Evolutionary conservation across 768 basidiomycete genomes (phyloP), one percentile per base, ranked within the genome.

Genomic region (Hericium erinaceus): DNA sequence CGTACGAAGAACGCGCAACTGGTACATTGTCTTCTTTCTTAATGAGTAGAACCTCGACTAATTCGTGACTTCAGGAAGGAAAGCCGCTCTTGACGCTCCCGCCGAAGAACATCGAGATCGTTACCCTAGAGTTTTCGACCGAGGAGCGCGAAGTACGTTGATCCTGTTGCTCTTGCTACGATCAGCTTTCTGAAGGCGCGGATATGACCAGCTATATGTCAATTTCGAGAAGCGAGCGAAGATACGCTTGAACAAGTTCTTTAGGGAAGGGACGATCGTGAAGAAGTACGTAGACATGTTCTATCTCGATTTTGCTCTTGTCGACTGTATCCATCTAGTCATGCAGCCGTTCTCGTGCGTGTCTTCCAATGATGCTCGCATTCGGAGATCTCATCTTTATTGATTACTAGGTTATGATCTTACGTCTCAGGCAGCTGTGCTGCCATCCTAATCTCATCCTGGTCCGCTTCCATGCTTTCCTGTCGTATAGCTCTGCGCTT

Each of bases 381-480:
- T 33, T 33, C 8, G 33, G 6, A 33, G 7, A 2, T 7, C 33
- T 33, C 1, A 33, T 10, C 1, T 33, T 33, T 2, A 2, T 33
- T 8, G 33, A 33, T 10, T 59, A 13, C 13, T 63, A 85, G 75
- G 82, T 88, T 22, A 77, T 91, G 79, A 85, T 92, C 18, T 75
- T 91, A 38, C 83, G 89, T 6, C 72, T 92, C 41, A 77, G 88
- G 4, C 89, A 90, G 64, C 70, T 90, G 0, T 87, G 85, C 64
- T 80, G 81, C 61, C 87, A 89, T 66, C 88, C 88, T 0, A 73
- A 83, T 64, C 78, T 91, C 4, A 82, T 88, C 44, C 73, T 87
- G 41, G 84, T 85, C 53, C 37, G 78, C 66, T 60, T 16, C 16
- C 41, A 58, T 48, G 24, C 28, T n/a, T 40, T 28, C 40, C 5